These are phyloP conservation scores for Ampelomyces quisqualis DNA, from an alignment of 2,329 filamentous ascomycete species.

Conservation along the genomic window DNA sequence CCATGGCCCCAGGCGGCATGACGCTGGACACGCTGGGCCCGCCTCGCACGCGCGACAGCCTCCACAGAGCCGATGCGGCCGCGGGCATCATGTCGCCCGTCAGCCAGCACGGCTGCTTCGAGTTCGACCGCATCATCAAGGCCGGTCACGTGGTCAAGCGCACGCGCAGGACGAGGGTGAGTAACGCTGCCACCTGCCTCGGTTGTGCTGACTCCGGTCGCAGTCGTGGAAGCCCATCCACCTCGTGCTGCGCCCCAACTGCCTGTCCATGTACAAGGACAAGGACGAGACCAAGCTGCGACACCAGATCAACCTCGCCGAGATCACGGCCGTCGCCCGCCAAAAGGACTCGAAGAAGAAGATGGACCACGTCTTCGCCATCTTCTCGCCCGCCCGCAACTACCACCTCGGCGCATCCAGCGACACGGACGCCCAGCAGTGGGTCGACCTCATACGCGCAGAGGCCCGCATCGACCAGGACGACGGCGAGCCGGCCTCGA, in stretches of 20 bases:
- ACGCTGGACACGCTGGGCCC: constrained; percentile 30
- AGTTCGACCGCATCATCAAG: constrained; percentile 92
- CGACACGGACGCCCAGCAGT: constrained; percentile 75
- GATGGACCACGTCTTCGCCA: constrained; percentile 81
- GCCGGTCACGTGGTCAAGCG: constrained; percentile 82
- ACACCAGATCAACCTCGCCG: constrained; percentile 82
- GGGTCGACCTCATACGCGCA: constrained; percentile 78
- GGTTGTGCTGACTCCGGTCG: constrained; percentile 1
- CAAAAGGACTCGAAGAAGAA: constrained; percentile 88
- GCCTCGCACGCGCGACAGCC: constrained; percentile 22
- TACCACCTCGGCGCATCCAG: constrained; percentile 81
- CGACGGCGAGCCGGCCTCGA: constrained; percentile 71
- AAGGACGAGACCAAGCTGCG: constrained; percentile 85
- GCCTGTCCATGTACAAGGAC: constrained; percentile 90
- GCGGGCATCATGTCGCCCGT: constrained; percentile 77
- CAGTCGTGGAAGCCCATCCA: constrained; percentile 89
- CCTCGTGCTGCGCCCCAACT: constrained; percentile 85
- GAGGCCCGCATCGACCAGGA: constrained; percentile 85
- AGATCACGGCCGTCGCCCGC: constrained; percentile 85
- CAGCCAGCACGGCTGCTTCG: constrained; percentile 92
- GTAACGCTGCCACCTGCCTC: neutral
- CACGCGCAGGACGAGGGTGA: constrained; percentile 85
- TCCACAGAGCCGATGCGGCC: constrained; percentile 35
- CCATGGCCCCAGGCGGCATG: constrained; percentile 32
- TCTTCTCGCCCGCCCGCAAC: constrained; percentile 89